phyloP scores from a whole-genome alignment of 164 flowering plant genomes.

The Cinnamomum micranthum region DNA sequence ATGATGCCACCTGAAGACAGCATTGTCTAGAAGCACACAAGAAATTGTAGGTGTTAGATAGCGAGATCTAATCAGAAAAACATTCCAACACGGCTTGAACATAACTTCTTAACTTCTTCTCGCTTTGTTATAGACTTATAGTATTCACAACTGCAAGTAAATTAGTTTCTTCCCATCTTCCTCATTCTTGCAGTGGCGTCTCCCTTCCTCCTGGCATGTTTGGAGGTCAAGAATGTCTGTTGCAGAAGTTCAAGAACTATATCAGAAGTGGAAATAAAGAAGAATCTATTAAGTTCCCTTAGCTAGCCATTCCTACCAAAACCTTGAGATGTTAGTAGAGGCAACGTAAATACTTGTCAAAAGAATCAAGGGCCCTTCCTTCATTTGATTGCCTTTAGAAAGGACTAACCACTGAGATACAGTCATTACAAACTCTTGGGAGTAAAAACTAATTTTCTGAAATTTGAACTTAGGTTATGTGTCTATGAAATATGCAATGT shows the following conservation, averaged over 20 bases:
- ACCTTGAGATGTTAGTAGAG: too few species aligned
- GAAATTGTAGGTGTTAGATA: too few species aligned
- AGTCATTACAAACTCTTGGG: not conserved
- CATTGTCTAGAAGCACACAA: not conserved
- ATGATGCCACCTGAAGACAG: not conserved
- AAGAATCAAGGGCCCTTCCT: not conserved
- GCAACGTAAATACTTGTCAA: too few species aligned
- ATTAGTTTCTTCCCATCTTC: not conserved
- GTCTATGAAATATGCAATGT: too few species aligned
- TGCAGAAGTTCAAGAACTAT: not conserved
- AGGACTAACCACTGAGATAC: not conserved
- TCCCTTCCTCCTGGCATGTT: not conserved
- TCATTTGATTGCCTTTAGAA: not conserved
- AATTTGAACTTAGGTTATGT: not conserved
- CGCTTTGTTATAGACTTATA: not conserved
- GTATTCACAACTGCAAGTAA: not conserved
- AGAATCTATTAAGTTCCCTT: not conserved
- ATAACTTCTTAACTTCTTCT: too few species aligned
- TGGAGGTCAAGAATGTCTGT: not conserved
- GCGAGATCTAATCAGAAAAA: too few species aligned
- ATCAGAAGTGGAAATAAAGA: not conserved
- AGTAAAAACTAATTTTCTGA: too few species aligned
- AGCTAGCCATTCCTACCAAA: too few species aligned
- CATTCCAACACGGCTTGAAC: too few species aligned
- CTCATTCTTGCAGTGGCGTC: not conserved